Evolutionary conservation across 805 yeast genomes (phyloP).

Genomic region (Candida rishiriensis): DNA sequence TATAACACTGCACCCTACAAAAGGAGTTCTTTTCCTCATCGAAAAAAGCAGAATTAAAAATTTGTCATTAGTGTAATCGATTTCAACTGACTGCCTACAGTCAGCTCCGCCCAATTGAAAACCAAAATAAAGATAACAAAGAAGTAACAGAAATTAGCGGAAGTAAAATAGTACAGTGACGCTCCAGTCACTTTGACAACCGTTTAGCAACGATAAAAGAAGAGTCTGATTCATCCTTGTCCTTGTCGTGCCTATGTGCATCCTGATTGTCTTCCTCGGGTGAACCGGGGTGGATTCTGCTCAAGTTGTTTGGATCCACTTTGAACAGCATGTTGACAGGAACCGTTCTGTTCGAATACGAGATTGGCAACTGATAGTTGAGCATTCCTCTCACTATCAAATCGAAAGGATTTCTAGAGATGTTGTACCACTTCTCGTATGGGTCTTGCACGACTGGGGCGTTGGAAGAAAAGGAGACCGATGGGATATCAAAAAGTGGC

Average conservation of each 20-base stretch:
- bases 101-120: background rate
- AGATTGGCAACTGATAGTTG: conserved; percentile 70
- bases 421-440: conserved; percentile 61
- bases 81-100: background rate
- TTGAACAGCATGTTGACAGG: conserved; percentile 55
- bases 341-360: conserved; percentile 47
- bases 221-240: background rate
- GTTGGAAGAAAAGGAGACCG: background rate
- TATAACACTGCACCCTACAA: too few relatives aligned
- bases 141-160: background rate
- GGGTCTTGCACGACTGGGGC: conserved; percentile 19
- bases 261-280: background rate
- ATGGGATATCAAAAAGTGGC: background rate
- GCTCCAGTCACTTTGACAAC: too few relatives aligned
- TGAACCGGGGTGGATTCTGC: background rate
- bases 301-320: conserved; percentile 45
- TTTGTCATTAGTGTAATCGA: background rate
- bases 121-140: too few relatives aligned
- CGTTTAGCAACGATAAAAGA: background rate
- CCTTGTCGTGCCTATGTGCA: too few relatives aligned
- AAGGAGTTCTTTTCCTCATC: too few relatives aligned
- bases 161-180: too few relatives aligned
- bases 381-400: conserved; percentile 78
- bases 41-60: too few relatives aligned
- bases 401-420: conserved; percentile 79